Evolutionary conservation across 768 basidiomycete genomes (phyloP).

Genomic region (Neoboletus magnificus): DNA sequence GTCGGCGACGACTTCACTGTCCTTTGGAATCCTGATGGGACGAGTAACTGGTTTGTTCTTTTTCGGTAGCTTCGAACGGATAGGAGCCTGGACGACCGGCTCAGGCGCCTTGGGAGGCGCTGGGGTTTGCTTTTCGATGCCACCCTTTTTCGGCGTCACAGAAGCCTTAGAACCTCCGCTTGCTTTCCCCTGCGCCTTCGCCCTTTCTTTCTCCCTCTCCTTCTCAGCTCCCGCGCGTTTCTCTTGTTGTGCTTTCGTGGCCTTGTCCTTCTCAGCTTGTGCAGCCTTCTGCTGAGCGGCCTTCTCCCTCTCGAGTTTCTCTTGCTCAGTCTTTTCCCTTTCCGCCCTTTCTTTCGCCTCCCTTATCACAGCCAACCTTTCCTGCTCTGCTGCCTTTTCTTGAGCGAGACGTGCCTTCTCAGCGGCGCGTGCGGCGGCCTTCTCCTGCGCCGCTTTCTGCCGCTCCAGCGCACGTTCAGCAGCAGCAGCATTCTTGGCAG

Average conservation of each 20-base stretch:
- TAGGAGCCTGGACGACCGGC: constrained; percentile 58
- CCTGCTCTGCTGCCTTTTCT: constrained; percentile 56
- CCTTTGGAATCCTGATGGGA: constrained; percentile 56
- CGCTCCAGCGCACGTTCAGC: constrained; percentile 61
- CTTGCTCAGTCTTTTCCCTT: constrained; percentile 38
- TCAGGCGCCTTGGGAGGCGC: constrained; percentile 28
- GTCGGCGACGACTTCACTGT: constrained; percentile 46
- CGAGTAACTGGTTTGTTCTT: constrained; percentile 69
- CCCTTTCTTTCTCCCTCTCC: constrained; percentile 29
- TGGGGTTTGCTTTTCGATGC: constrained; percentile 19
- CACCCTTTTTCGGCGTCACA: constrained; percentile 12
- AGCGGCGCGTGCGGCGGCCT: constrained; percentile 46
- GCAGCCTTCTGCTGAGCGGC: constrained; percentile 30
- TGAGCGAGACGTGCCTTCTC: constrained; percentile 52
- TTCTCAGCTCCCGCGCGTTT: constrained; percentile 27
- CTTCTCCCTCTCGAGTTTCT: constrained; percentile 39
- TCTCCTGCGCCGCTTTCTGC: constrained; percentile 55
- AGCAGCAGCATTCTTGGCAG: constrained; percentile 61
- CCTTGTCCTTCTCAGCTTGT: constrained; percentile 37
- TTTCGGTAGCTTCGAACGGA: constrained; percentile 81
- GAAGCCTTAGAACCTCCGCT: constrained; percentile 25
- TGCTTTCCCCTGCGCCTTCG: constrained; percentile 26
- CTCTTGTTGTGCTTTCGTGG: constrained; percentile 33
- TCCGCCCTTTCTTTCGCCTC: constrained; percentile 38
- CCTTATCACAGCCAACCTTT: constrained; percentile 39